Percentiles rank a stretch among this genome's conserved stretches.
Evolutionary conservation across 768 basidiomycete genomes (phyloP).

Genomic region (Arthromyces matolae): DNA sequence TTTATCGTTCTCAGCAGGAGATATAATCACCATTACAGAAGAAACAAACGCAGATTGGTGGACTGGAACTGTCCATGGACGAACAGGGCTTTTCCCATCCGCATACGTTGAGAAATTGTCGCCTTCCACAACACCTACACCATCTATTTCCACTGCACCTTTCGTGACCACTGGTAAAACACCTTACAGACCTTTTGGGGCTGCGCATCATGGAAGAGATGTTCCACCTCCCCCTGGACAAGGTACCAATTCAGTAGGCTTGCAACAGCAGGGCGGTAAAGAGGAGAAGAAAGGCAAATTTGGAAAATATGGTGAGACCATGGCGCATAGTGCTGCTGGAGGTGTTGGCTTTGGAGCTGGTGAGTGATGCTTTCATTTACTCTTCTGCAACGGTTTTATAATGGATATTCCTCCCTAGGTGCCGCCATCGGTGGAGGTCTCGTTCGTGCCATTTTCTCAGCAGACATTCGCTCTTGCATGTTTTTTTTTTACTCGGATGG

Average conservation of each 20-base stretch:
- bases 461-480: neutral
- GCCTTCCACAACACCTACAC: slow-evolving; percentile 14
- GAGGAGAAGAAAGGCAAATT: slow-evolving; percentile 58
- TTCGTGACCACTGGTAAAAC: slow-evolving; percentile 14
- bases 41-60: slow-evolving; percentile 90
- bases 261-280: slow-evolving; percentile 38
- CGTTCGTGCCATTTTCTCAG: slow-evolving; percentile 1
- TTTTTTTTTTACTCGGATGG: neutral
- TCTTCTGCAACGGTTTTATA: neutral
- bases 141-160: slow-evolving; percentile 20
- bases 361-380: slow-evolving; percentile 26
- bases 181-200: slow-evolving; percentile 43
- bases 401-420: neutral
- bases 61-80: slow-evolving; percentile 62
- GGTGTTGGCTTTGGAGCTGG: slow-evolving; percentile 79
- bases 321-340: slow-evolving; percentile 61
- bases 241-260: slow-evolving; percentile 37
- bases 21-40: slow-evolving; percentile 72
- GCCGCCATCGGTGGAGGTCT: slow-evolving; percentile 4
- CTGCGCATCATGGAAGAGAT: slow-evolving; percentile 38
- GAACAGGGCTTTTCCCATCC: slow-evolving; percentile 74
- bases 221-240: slow-evolving; percentile 34
- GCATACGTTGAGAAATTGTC: slow-evolving; percentile 62
- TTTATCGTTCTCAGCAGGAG: slow-evolving; percentile 71
- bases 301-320: slow-evolving; percentile 54